These are phyloP conservation scores for Neopestalotiopsis sp. DNA, from an alignment of 2,329 filamentous ascomycete species.

Conservation along the genomic window DNA sequence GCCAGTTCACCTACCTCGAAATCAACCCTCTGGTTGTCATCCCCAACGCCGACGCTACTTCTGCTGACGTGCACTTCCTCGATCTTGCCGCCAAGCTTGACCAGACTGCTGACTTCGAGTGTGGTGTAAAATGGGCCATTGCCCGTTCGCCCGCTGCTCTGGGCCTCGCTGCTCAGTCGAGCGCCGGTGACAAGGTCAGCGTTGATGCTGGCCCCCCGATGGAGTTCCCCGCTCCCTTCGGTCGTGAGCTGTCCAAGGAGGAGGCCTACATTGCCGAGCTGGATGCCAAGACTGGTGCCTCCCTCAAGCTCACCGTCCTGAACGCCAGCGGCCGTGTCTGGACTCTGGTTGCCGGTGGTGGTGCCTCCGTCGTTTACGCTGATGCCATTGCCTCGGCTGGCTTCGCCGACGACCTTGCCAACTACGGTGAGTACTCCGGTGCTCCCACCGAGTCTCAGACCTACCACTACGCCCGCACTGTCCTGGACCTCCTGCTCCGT, in stretches of 20 bases:
- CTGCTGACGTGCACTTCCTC: slow-evolving; percentile 95
- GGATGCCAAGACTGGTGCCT: slow-evolving; percentile 98
- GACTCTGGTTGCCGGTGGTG: slow-evolving; percentile 98
- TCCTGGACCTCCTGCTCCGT: slow-evolving; percentile 96
- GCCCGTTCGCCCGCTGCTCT: slow-evolving; percentile 89
- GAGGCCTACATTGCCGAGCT: slow-evolving; percentile 99
- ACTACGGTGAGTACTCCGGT: slow-evolving; percentile 99
- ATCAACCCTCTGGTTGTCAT: slow-evolving; percentile 99
- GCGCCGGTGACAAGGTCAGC: slow-evolving; percentile 77
- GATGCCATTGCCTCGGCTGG: slow-evolving; percentile 97
- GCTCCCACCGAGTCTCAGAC: slow-evolving; percentile 98
- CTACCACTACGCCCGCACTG: slow-evolving; percentile 97
- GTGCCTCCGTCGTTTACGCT: slow-evolving; percentile 98
- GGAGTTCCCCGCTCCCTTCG: slow-evolving; percentile 98
- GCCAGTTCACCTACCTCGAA: slow-evolving; percentile 99
- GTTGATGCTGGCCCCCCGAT: slow-evolving; percentile 97
- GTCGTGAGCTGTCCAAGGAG: slow-evolving; percentile 97
- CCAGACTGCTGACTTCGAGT: slow-evolving; percentile 99
- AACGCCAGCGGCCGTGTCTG: slow-evolving; percentile 92
- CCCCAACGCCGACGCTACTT: slow-evolving; percentile 90
- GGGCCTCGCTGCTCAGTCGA: slow-evolving; percentile 73
- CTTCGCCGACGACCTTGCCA: slow-evolving; percentile 94
- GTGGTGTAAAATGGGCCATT: slow-evolving; percentile 98
- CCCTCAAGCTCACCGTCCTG: slow-evolving; percentile 95
- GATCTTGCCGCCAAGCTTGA: slow-evolving; percentile 98